Conservation (phyloP, 1,284 basidiomycete genomes). For the Ganoderma lucidum region DNA sequence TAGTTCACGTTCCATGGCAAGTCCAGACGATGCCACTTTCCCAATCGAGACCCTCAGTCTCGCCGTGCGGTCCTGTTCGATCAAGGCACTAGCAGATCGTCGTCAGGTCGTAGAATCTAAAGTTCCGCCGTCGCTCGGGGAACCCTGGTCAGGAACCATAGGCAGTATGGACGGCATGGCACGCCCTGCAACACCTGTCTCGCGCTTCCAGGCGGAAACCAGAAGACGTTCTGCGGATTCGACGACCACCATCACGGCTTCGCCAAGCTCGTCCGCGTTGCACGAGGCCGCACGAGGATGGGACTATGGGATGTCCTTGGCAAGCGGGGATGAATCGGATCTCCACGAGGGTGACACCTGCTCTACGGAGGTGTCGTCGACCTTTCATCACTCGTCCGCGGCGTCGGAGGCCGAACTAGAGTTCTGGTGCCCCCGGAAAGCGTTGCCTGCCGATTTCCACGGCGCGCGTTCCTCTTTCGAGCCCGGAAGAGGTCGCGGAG, state of each 20-base stretch:
- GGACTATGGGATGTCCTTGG: slow-evolving; percentile 3
- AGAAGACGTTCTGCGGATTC: slow-evolving; percentile 30
- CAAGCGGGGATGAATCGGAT: not conserved
- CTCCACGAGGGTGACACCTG: slow-evolving; percentile 15
- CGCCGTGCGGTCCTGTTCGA: slow-evolving; percentile 22
- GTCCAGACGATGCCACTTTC: slow-evolving; percentile 12
- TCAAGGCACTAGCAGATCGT: slow-evolving; percentile 7
- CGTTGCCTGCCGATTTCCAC: slow-evolving; percentile 33
- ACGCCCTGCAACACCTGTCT: slow-evolving; percentile 12
- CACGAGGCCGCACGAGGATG: slow-evolving; percentile 18
- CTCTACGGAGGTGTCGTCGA: slow-evolving; percentile 2
- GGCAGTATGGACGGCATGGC: not conserved
- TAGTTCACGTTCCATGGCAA: slow-evolving; percentile 1
- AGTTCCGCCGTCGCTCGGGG: slow-evolving; percentile 17
- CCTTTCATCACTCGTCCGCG: not conserved
- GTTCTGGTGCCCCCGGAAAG: slow-evolving; percentile 25
- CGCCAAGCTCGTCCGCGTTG: slow-evolving; percentile 24
- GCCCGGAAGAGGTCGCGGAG: not conserved
- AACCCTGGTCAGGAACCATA: slow-evolving; percentile 22
- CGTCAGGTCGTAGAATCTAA: slow-evolving; percentile 3
- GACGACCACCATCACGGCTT: slow-evolving; percentile 29
- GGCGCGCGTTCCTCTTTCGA: slow-evolving; percentile 26
- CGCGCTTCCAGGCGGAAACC: not conserved
- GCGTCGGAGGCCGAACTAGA: slow-evolving; percentile 14
- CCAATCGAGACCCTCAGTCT: slow-evolving; percentile 31